phyloP scores from a whole-genome alignment of 1,139 yeast species.

The Barnettozyma hawaiiensis region DNA sequence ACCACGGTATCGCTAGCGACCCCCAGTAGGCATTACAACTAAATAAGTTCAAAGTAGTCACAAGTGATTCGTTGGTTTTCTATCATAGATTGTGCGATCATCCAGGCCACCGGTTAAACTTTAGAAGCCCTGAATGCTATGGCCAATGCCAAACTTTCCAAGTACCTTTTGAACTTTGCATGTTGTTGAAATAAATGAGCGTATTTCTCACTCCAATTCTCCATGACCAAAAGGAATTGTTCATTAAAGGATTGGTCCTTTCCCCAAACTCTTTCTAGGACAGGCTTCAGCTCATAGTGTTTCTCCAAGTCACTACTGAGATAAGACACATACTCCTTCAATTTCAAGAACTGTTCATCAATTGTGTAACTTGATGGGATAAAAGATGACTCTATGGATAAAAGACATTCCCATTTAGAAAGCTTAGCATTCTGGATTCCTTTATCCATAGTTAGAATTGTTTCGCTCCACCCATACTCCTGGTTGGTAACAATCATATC shows the following conservation, averaged over 20 bases:
- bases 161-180: constrained; percentile 29
- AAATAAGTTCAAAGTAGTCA: too few species aligned
- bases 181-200: constrained; percentile 31
- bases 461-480: constrained; percentile 75
- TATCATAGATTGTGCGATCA: too few species aligned
- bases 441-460: constrained; percentile 15
- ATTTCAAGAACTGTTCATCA: constrained; percentile 29
- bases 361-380: constrained; percentile 25
- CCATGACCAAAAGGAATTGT: constrained; percentile 29
- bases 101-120: constrained; percentile 8
- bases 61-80: too few species aligned
- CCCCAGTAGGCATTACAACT: neutral
- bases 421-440: constrained; percentile 17
- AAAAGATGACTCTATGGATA: constrained; percentile 30
- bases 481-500: constrained; percentile 59
- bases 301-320: constrained; percentile 28
- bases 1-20: too few species aligned
- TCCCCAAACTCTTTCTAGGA: constrained; percentile 35
- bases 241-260: constrained; percentile 10
- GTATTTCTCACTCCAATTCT: constrained; percentile 36
- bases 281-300: constrained; percentile 32
- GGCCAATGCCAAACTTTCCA: constrained; percentile 26
- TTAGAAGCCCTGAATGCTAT: constrained; percentile 20
- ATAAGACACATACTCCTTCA: constrained; percentile 29
- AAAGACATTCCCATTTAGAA: constrained; percentile 36